A percentile compares a stretch with the other conserved stretches of the same genome.
phyloP scores from a whole-genome alignment of 139 green algal species.

The Auxenochlorella pyrenoidosa region DNA sequence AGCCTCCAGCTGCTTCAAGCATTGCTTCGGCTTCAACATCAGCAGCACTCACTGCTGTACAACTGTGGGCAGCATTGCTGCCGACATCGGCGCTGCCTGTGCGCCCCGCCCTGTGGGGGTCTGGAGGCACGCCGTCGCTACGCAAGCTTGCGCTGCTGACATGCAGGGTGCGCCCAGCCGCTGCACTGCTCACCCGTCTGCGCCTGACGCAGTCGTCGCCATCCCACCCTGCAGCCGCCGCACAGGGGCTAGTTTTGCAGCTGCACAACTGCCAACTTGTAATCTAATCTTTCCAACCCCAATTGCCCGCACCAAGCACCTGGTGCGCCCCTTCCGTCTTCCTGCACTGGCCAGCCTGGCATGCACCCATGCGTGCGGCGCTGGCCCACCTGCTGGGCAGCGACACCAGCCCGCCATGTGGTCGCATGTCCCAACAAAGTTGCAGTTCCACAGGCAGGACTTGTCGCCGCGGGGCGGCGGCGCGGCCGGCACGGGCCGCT shows the following conservation, averaged over 20 bases:
- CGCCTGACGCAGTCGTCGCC: conserved; percentile 49
- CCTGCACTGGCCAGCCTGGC: not conserved
- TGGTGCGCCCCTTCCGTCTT: too few relatives aligned
- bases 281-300: too few relatives aligned
- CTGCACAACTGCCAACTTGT: too few relatives aligned
- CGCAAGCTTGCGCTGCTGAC: not conserved
- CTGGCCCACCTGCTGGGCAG: not conserved
- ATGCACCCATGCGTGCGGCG: not conserved
- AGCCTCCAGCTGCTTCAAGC: too few relatives aligned
- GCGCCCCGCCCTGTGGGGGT: too few relatives aligned
- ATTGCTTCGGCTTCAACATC: too few relatives aligned
- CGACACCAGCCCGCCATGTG: not conserved
- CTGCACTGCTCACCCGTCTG: not conserved
- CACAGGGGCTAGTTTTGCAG: not conserved
- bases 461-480: not conserved
- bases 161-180: not conserved
- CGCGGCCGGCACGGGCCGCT: not conserved
- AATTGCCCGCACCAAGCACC: not conserved
- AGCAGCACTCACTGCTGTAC: too few relatives aligned
- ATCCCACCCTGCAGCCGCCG: conserved; percentile 52
- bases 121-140: not conserved
- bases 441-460: conserved; percentile 11
- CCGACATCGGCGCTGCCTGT: too few relatives aligned
- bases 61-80: too few relatives aligned
- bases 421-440: conserved; percentile 3